A percentile compares a stretch with the other conserved stretches of the same genome.
Evolutionary conservation across 2,329 filamentous ascomycete genomes (phyloP).

Genomic region (Pyrenophora seminiperda): DNA sequence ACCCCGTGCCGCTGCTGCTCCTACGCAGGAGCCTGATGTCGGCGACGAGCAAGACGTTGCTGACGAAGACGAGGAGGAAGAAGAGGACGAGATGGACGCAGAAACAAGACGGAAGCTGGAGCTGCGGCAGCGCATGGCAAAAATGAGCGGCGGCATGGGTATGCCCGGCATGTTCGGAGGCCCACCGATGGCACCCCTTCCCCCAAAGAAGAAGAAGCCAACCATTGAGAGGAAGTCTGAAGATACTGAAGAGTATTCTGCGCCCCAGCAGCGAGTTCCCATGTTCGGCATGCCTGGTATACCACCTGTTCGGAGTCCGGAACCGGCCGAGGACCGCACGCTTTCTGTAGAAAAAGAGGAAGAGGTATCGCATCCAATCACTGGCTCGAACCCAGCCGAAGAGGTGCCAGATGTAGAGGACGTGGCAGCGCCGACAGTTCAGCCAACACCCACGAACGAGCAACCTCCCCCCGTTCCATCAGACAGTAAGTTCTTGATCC

Average conservation of each 20-base stretch:
- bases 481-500: slow-evolving; percentile 57
- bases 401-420: slow-evolving; percentile 63
- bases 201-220: slow-evolving; percentile 58
- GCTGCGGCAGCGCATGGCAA: slow-evolving; percentile 92
- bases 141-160: slow-evolving; percentile 97
- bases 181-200: slow-evolving; percentile 63
- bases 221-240: slow-evolving; percentile 44
- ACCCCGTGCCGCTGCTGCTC: slow-evolving; percentile 46
- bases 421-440: slow-evolving; percentile 50
- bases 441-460: slow-evolving; percentile 48
- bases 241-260: slow-evolving; percentile 40
- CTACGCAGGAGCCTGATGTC: slow-evolving; percentile 51
- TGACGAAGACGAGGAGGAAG: slow-evolving; percentile 68
- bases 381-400: slow-evolving; percentile 50
- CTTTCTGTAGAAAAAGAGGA: slow-evolving; percentile 58
- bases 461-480: slow-evolving; percentile 52
- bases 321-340: slow-evolving; percentile 49
- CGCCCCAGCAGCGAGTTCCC: slow-evolving; percentile 53
- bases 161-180: slow-evolving; percentile 90
- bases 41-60: slow-evolving; percentile 56
- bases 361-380: slow-evolving; percentile 50
- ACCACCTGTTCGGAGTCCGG: slow-evolving; percentile 59
- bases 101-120: slow-evolving; percentile 86
- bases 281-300: slow-evolving; percentile 74
- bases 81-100: slow-evolving; percentile 85